Conservation (phyloP, 1,284 basidiomycete genomes). For the Puccinia novopanici region DNA sequence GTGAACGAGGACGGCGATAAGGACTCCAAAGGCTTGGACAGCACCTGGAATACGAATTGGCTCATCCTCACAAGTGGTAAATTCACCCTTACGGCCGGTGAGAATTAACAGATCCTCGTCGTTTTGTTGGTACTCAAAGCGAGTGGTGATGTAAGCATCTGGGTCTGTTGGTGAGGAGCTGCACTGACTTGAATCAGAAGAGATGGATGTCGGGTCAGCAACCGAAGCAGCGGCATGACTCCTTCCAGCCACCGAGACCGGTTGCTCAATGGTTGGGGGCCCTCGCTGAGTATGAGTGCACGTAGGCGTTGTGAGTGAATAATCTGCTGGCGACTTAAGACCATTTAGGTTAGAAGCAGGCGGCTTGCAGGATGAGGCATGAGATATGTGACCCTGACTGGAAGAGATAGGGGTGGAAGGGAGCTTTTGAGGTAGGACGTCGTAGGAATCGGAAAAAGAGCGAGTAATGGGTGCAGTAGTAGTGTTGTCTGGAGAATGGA, state of each 20-base stretch:
- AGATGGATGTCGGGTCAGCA: neutral
- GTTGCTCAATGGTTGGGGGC: conserved; percentile 22
- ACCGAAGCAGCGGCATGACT: conserved; percentile 2
- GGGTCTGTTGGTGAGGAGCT: conserved; percentile 18
- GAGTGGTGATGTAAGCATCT: conserved; percentile 30
- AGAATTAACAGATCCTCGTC: conserved; percentile 36
- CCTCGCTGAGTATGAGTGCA: neutral
- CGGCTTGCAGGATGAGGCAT: neutral
- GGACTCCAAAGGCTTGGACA: conserved; percentile 74
- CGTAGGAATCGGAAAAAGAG: neutral
- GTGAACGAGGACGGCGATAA: conserved; percentile 73
- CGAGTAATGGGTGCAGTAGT: neutral
- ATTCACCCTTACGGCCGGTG: conserved; percentile 37
- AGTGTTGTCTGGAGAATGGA: neutral
- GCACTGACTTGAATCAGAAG: conserved; percentile 17
- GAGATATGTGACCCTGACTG: neutral
- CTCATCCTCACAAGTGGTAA: conserved; percentile 45
- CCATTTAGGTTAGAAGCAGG: neutral
- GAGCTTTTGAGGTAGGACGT: neutral
- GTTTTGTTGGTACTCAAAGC: conserved; percentile 33
- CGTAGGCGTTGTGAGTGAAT: too few relatives aligned
- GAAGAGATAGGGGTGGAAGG: neutral
- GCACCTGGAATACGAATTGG: conserved; percentile 28
- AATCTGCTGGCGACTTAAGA: neutral
- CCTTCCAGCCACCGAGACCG: neutral